Base-by-base conservation (phyloP, 2,329 filamentous ascomycete genomes). In the Colletotrichum theobromicola region DNA sequence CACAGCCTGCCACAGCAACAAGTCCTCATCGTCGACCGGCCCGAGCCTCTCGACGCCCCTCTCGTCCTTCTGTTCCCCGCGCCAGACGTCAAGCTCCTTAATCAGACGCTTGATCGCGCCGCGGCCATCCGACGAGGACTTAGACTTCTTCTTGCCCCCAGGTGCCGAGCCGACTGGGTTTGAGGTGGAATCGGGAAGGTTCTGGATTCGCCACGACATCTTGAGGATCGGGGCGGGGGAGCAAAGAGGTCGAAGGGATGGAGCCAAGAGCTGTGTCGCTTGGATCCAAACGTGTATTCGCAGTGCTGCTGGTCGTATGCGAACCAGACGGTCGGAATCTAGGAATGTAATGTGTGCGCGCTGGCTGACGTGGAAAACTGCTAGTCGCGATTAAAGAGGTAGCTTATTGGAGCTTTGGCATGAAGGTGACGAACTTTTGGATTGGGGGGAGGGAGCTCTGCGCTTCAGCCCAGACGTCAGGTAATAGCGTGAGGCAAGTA, bases 1-100 rank as follows among this genome's bases (percentile, higher is more conserved):
- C 67, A 93, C 89, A 32, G 90, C 87, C 82, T 91, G 87, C 89
- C 91, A 92, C 63, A 81, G 82, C 75, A 92, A 83, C 69, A 93
- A 81, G 79, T 91, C 87, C n/a, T 86, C 87, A 75, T 90, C 90
- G 76, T 80, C 81, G 46, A 87, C 84, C 26, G 90, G 89, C 0
- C 89, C 90, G 6, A 93, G 88, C 15, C 90, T 86, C 84, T 92
- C 90, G 77, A 93, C 90, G 58, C 90, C 90, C 77, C 81, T 81
- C 79, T 90, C 89, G 53, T 85, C 81, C 60, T 82, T 81, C 75
- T 85, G 81, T 79, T 91, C 90, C 75, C 81, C 82, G 76, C 85
- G 84, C 88, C 87, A 91, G 42, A 83, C 84, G 35, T 88, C 87
- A 67, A 93, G 84, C 81, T 93, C 91, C 79, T 88, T 89, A 76